phyloP scores from a whole-genome alignment of 2,329 filamentous ascomycete species.

The Beauveria pseudobassiana region DNA sequence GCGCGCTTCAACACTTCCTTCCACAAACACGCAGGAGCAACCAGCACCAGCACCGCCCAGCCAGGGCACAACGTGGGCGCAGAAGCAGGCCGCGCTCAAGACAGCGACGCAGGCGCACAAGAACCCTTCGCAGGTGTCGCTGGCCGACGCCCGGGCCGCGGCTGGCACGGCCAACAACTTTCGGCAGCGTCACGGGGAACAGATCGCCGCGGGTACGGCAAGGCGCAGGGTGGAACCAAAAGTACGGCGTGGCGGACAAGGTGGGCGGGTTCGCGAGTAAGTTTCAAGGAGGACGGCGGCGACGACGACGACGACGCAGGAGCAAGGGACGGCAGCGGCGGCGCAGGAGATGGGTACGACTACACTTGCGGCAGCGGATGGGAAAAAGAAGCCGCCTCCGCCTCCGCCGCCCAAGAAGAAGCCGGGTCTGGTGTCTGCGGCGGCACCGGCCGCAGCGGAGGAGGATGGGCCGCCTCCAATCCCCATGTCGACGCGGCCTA shows the following conservation, averaged over 20 bases:
- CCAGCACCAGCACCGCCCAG: slow-evolving; percentile 20
- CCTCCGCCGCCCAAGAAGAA: slow-evolving; percentile 48
- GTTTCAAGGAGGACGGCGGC: not conserved
- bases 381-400: slow-evolving; percentile 43
- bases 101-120: slow-evolving; percentile 53
- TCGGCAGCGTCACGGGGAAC: slow-evolving; percentile 61
- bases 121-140: slow-evolving; percentile 53
- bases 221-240: slow-evolving; percentile 52
- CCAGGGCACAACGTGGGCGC: slow-evolving; percentile 54
- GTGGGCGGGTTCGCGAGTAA: slow-evolving; percentile 21
- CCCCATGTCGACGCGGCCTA: slow-evolving; percentile 43
- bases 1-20: slow-evolving; percentile 38
- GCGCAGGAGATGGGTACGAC: not conserved
- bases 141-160: slow-evolving; percentile 49
- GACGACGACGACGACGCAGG: not conserved
- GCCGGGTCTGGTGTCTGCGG: slow-evolving; percentile 26
- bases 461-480: slow-evolving; percentile 41
- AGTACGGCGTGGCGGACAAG: slow-evolving; percentile 46
- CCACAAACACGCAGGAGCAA: slow-evolving; percentile 13
- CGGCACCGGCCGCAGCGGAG: slow-evolving; percentile 21
- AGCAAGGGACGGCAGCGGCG: not conserved
- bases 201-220: slow-evolving; percentile 51
- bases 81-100: slow-evolving; percentile 56
- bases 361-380: not conserved
- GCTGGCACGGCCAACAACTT: slow-evolving; percentile 61